phyloP scores from a whole-genome alignment of 805 yeast species.

The Yarrowia alimentaria region DNA sequence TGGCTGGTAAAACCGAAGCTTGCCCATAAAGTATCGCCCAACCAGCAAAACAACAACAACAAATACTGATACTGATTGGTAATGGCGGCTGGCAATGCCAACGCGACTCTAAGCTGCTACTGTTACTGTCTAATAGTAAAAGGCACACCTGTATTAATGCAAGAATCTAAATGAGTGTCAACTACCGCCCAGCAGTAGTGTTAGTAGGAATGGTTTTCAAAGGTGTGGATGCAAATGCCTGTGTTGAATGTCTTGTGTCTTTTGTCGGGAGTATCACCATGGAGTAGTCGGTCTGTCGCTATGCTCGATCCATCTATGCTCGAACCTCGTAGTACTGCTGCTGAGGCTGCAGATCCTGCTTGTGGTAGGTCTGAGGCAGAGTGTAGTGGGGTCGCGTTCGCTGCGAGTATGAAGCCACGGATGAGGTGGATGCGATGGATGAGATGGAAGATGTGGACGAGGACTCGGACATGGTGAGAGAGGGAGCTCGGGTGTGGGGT shows the following conservation, averaged over 20 bases:
- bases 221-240: slow-evolving; percentile 14
- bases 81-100: too few species aligned
- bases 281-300: background rate
- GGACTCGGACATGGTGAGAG: slow-evolving; percentile 25
- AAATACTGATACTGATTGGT: too few species aligned
- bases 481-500: slow-evolving; percentile 23
- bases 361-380: slow-evolving; percentile 14
- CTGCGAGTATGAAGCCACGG: slow-evolving; percentile 7
- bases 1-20: too few species aligned
- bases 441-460: slow-evolving; percentile 20
- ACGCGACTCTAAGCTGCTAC: too few species aligned
- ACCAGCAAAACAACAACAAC: too few species aligned
- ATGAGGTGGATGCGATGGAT: slow-evolving; percentile 12
- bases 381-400: slow-evolving; percentile 23
- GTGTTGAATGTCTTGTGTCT: background rate
- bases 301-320: background rate
- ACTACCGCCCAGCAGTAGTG: slow-evolving; percentile 28
- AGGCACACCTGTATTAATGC: slow-evolving; percentile 23
- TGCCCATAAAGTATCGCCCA: too few species aligned
- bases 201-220: slow-evolving; percentile 19
- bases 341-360: background rate
- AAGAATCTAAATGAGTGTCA: slow-evolving; percentile 26
- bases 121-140: background rate
- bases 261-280: background rate
- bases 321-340: slow-evolving; percentile 22